phyloP scores from a whole-genome alignment of 2,329 filamentous ascomycete species.

The Dendrostoma leiphaemia region DNA sequence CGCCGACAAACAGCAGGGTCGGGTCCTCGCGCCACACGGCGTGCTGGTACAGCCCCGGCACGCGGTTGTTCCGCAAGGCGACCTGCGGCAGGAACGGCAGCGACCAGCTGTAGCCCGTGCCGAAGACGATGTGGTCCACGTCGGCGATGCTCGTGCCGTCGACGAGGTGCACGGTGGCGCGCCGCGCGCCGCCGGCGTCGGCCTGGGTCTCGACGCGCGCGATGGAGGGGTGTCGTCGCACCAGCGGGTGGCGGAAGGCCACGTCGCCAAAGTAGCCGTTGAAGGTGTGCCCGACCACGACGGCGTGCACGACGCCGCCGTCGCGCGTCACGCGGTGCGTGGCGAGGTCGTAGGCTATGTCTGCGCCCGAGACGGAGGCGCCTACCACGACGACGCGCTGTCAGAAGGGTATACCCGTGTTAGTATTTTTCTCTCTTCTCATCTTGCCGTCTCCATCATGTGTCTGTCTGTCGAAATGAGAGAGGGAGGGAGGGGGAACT shows the following conservation, averaged over 20 bases:
- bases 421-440: too few relatives aligned
- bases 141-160: constrained; percentile 51
- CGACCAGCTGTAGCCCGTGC: constrained; percentile 65
- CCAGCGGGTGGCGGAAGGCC: constrained; percentile 25
- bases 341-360: constrained; percentile 41
- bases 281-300: constrained; percentile 25
- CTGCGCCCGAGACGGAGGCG: constrained; percentile 62
- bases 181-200: constrained; percentile 21
- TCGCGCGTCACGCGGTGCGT: constrained; percentile 15
- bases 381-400: constrained; percentile 61
- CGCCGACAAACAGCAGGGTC: constrained; percentile 56
- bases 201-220: constrained; percentile 11
- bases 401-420: too few relatives aligned
- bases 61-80: constrained; percentile 50
- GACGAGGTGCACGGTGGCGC: constrained; percentile 52
- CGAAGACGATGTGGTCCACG: constrained; percentile 64
- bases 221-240: constrained; percentile 20
- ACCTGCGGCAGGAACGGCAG: constrained; percentile 58
- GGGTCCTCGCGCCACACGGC: constrained; percentile 54
- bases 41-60: constrained; percentile 57
- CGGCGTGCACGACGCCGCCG: constrained; percentile 23
- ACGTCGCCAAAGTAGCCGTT: constrained; percentile 29
- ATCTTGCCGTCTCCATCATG: too few relatives aligned
- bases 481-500: constrained; percentile 4
- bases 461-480: not conserved